phyloP scores from a whole-genome alignment of 805 yeast genomes.

The Starmera caribaea region DNA sequence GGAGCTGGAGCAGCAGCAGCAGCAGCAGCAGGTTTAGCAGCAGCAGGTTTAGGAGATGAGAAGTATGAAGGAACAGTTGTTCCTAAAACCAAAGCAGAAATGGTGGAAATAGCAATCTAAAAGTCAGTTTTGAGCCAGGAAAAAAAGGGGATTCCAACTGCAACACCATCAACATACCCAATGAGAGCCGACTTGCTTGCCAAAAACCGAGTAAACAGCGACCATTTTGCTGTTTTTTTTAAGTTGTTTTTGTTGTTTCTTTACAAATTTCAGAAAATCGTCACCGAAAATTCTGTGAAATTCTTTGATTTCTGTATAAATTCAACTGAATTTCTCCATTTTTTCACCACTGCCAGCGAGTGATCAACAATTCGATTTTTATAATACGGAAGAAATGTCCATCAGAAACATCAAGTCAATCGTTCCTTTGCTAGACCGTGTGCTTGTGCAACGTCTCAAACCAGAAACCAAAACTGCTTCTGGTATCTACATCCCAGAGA shows the following conservation, averaged over 20 bases:
- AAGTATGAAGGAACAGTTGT: slow-evolving; percentile 16
- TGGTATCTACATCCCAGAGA: slow-evolving; percentile 91
- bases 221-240: slow-evolving; percentile 12
- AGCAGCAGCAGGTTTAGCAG: slow-evolving; percentile 14
- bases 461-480: slow-evolving; percentile 87
- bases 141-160: not conserved
- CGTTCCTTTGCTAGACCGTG: slow-evolving; percentile 91
- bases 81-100: slow-evolving; percentile 22
- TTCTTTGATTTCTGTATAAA: not conserved
- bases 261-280: no score
- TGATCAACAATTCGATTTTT: no score
- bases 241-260: no score
- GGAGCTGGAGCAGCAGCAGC: slow-evolving; percentile 17
- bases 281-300: not conserved
- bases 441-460: slow-evolving; percentile 88
- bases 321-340: no score
- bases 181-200: slow-evolving; percentile 20
- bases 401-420: slow-evolving; percentile 54
- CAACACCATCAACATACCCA: slow-evolving; percentile 12
- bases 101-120: slow-evolving; percentile 22
- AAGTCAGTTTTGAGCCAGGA: slow-evolving; percentile 2
- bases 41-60: slow-evolving; percentile 14
- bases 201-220: slow-evolving; percentile 18
- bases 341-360: no score
- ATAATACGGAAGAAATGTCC: no score